phyloP scores from a whole-genome alignment of 805 yeast genomes.

The Clavispora phyllophila region DNA sequence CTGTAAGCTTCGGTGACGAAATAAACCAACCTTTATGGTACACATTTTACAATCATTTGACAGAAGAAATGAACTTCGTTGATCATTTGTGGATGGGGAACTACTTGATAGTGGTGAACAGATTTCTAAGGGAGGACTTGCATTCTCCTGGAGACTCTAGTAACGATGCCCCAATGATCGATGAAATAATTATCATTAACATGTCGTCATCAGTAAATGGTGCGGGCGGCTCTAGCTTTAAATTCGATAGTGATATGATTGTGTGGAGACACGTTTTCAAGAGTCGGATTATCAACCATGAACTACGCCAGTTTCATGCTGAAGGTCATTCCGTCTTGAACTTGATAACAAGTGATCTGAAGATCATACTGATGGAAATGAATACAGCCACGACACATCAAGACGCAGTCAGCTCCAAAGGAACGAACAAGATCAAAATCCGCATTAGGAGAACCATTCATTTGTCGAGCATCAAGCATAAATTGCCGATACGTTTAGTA shows the following conservation, averaged over 20 bases:
- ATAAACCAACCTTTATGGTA: constrained; percentile 37
- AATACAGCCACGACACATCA: constrained; percentile 4
- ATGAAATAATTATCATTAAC: constrained; percentile 34
- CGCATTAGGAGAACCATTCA: constrained; percentile 29
- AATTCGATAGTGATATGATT: constrained; percentile 35
- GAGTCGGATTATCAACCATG: constrained; percentile 17
- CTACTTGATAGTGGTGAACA: constrained; percentile 29
- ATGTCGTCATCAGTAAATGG: constrained; percentile 29
- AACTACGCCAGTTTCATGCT: constrained; percentile 5
- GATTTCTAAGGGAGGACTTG: constrained; percentile 15
- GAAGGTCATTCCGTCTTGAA: constrained; percentile 12
- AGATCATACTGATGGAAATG: constrained; percentile 25
- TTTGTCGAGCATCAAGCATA: constrained; percentile 26
- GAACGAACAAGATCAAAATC: constrained; percentile 21
- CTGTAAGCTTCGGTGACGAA: constrained; percentile 8
- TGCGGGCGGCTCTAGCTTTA: constrained; percentile 23
- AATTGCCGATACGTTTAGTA: constrained; percentile 19
- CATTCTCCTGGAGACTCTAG: constrained; percentile 2
- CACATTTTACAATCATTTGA: constrained; percentile 28
- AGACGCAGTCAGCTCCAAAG: not conserved
- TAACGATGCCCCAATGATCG: constrained; percentile 17
- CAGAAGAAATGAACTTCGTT: constrained; percentile 30
- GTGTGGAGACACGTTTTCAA: constrained; percentile 36
- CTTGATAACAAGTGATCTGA: constrained; percentile 25
- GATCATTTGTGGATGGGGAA: constrained; percentile 33